A percentile compares a stretch with the other conserved stretches of the same genome.
These are phyloP conservation scores for Beauveria rudraprayagi DNA, from an alignment of 2,329 filamentous ascomycete genomes.

Conservation along the genomic window DNA sequence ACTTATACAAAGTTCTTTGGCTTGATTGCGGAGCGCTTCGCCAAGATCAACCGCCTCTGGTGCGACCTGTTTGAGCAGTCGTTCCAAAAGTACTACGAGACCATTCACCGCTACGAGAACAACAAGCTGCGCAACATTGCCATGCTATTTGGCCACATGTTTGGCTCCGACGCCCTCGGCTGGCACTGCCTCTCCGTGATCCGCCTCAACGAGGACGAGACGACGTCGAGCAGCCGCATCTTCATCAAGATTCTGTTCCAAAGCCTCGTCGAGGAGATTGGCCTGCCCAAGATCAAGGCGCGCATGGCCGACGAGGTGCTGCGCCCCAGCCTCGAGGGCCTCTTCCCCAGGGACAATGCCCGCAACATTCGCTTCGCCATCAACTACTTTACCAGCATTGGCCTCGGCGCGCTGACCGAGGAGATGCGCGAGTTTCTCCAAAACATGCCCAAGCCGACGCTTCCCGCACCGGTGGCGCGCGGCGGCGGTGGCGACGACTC, in stretches of 20 bases:
- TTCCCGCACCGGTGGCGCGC: slow-evolving; percentile 54
- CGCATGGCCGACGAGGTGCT: slow-evolving; percentile 72
- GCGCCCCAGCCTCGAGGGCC: slow-evolving; percentile 67
- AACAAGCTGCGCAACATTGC: slow-evolving; percentile 93
- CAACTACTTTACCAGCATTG: slow-evolving; percentile 98
- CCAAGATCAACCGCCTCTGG: slow-evolving; percentile 94
- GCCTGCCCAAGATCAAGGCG: slow-evolving; percentile 69
- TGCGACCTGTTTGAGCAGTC: slow-evolving; percentile 83
- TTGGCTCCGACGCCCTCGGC: slow-evolving; percentile 79
- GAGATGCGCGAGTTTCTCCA: slow-evolving; percentile 88
- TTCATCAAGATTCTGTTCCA: slow-evolving; percentile 98
- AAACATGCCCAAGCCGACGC: slow-evolving; percentile 77
- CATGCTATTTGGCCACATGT: slow-evolving; percentile 85
- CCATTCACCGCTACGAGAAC: slow-evolving; percentile 94
- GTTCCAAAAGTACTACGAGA: slow-evolving; percentile 92
- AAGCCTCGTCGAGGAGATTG: slow-evolving; percentile 78
- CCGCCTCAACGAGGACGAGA: slow-evolving; percentile 93
- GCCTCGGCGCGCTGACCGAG: slow-evolving; percentile 90
- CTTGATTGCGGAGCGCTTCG: slow-evolving; percentile 86
- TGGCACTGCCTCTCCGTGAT: slow-evolving; percentile 85
- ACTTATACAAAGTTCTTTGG: slow-evolving; percentile 98
- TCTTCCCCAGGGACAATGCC: slow-evolving; percentile 85
- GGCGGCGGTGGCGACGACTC: slow-evolving; percentile 34
- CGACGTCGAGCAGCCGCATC: slow-evolving; percentile 90
- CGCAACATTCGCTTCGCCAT: slow-evolving; percentile 93